Evolutionary conservation across 2,329 filamentous ascomycete genomes (phyloP).

Genomic region (Cytospora mali): DNA sequence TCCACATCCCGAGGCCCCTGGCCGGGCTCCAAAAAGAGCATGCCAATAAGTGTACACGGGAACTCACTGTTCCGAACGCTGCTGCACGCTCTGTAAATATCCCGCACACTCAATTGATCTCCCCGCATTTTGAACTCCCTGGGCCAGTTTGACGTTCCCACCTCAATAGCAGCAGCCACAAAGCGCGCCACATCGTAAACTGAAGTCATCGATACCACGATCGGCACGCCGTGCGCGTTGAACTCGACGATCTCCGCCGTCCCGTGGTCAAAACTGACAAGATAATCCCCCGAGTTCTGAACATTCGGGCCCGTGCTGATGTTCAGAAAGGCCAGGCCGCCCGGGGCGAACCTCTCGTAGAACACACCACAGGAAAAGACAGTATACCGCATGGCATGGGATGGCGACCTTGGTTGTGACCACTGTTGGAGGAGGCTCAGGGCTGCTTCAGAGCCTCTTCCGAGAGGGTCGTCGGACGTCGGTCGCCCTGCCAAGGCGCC

Average conservation of each 20-base stretch:
- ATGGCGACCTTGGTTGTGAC: conserved; percentile 38
- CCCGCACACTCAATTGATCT: conserved; percentile 63
- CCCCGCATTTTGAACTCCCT: conserved; percentile 69
- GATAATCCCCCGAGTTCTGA: conserved; percentile 62
- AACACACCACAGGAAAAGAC: conserved; percentile 75
- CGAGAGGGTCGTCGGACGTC: conserved; percentile 56
- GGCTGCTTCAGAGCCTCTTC: conserved; percentile 61
- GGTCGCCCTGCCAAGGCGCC: conserved; percentile 61
- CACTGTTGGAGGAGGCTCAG: conserved; percentile 59
- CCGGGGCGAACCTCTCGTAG: conserved; percentile 73
- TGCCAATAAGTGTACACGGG: too few species aligned
- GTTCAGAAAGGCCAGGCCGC: conserved; percentile 61
- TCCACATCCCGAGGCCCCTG: too few species aligned
- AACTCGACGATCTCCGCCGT: conserved; percentile 63
- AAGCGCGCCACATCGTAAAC: conserved; percentile 72
- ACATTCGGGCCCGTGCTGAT: conserved; percentile 62
- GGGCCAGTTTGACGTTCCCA: conserved; percentile 65
- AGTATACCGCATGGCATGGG: conserved; percentile 63
- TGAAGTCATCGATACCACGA: conserved; percentile 68
- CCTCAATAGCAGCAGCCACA: conserved; percentile 68
- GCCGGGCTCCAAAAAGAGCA: conserved; percentile 27
- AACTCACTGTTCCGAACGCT: conserved; percentile 52
- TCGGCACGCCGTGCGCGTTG: conserved; percentile 51
- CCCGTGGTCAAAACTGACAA: conserved; percentile 62
- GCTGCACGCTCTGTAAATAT: conserved; percentile 57